Conservation (phyloP, 2,329 filamentous ascomycete species). For the Fusarium sp. region DNA sequence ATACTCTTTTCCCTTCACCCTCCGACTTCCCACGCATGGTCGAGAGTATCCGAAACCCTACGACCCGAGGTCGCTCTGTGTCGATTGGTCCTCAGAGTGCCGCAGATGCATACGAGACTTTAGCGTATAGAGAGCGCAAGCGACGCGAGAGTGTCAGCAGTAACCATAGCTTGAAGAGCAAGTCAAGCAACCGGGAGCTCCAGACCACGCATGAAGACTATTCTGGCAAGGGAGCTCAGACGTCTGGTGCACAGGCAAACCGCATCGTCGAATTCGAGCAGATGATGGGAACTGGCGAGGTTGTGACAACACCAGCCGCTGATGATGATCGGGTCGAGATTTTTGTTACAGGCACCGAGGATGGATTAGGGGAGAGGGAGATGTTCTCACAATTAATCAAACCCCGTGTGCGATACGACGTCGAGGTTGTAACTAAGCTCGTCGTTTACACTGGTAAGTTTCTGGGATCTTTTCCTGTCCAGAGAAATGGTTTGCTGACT, state of each 20-base stretch:
- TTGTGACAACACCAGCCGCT: conserved; percentile 51
- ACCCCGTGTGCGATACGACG: conserved; percentile 93
- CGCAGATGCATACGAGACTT: conserved; percentile 93
- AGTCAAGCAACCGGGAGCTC: conserved; percentile 58
- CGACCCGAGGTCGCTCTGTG: conserved; percentile 77
- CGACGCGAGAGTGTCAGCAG: conserved; percentile 67
- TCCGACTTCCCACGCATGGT: conserved; percentile 87
- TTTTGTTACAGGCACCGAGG: conserved; percentile 53
- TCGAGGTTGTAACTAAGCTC: conserved; percentile 97
- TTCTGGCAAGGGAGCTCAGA: conserved; percentile 54
- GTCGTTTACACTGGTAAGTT: conserved; percentile 87
- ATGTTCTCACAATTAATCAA: conserved; percentile 87
- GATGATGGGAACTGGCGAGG: conserved; percentile 77
- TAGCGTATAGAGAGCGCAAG: conserved; percentile 84
- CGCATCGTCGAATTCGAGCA: conserved; percentile 74
- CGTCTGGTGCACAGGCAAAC: conserved; percentile 60
- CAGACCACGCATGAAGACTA: conserved; percentile 53
- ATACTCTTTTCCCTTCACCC: conserved; percentile 92
- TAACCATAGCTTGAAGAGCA: conserved; percentile 61
- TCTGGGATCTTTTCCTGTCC: neutral
- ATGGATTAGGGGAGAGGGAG: conserved; percentile 75
- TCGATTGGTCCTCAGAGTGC: conserved; percentile 95
- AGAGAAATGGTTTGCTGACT: conserved; percentile 6
- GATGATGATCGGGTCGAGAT: conserved; percentile 50
- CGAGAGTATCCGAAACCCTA: conserved; percentile 82